Evolutionary conservation across 768 basidiomycete species (phyloP), one percentile per base, ranked within the genome.

Genomic region (Amanita polypyramis): DNA sequence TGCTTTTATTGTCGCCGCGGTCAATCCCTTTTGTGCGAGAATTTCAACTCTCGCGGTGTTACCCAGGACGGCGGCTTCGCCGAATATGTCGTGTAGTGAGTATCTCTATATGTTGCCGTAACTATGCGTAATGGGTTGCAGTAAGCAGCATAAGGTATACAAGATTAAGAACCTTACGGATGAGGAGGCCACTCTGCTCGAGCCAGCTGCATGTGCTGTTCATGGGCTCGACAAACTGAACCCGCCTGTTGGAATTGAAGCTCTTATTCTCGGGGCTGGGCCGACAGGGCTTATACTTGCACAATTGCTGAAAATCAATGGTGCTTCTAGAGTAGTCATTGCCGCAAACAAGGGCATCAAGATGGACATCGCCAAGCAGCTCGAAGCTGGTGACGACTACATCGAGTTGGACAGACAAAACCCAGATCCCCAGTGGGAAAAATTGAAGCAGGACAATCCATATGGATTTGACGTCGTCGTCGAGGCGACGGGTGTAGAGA

Each of bases 331-430:
- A 51, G 77, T 93, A 48, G 85, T 87, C 45, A 80, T 95, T 49
- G 91, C 89, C 1, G 86, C 86, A 25, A 91, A 92, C 67, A 87
- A 89, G 62, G 90, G 90, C 35, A 76, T 91, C 59, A 94, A 95
- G 73, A 90, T 85, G 75, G 77, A 90, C 46, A 79, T 92, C 47
- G 92, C 91, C 10, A 79, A 80, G 62, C 62, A 85, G 55, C 72
- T 94, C 30, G 75, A 86, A 10, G 83, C 82, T 2, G 92, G 68
- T 7, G 88, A 94, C 59, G 86, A 84, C 58, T 95, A 92, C 61
- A 72, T 92, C 56, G 89, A 90, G 58, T 72, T 95, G 36, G 88
- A 93, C 58, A 66, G 90, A 47, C 64, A 79, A 58, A 70, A 82
- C 55, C 84, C 90, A 6, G 79, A 74, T 9, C 65, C 75, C 0